These are phyloP conservation scores for Amanita subjunquillea DNA, from an alignment of 768 basidiomycete species.

Conservation along the genomic window DNA sequence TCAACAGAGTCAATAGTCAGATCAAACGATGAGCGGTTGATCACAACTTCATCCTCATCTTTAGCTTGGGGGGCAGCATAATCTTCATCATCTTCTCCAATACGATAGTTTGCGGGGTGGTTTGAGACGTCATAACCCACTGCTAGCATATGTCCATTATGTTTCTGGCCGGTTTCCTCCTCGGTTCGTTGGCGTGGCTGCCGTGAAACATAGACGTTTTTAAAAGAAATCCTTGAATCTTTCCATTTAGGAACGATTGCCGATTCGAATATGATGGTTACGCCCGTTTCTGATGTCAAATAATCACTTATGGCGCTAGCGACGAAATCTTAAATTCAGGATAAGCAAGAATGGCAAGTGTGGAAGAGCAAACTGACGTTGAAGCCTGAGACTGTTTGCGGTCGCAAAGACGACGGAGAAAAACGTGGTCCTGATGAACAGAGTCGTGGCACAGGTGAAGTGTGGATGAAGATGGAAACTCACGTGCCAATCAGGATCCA, in stretches of 20 bases:
- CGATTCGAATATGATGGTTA: slow-evolving; percentile 92
- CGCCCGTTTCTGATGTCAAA: slow-evolving; percentile 86
- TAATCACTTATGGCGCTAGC: slow-evolving; percentile 88
- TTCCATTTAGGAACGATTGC: slow-evolving; percentile 98
- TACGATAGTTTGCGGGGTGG: slow-evolving; percentile 59
- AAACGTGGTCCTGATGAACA: slow-evolving; percentile 69
- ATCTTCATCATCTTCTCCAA: slow-evolving; percentile 51
- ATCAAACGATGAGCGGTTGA: slow-evolving; percentile 86
- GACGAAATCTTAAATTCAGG: slow-evolving; percentile 50
- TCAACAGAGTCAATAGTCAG: slow-evolving; percentile 91
- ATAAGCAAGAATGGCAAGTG: not conserved
- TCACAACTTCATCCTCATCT: slow-evolving; percentile 33
- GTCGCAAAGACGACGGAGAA: slow-evolving; percentile 88
- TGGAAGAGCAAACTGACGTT: slow-evolving; percentile 41
- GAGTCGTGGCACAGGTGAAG: not conserved
- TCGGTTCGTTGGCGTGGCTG: slow-evolving; percentile 34
- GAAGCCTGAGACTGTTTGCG: slow-evolving; percentile 76
- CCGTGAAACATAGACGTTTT: slow-evolving; percentile 90
- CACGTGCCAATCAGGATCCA: slow-evolving; percentile 96
- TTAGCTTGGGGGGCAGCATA: slow-evolving; percentile 21
- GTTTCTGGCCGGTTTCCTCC: slow-evolving; percentile 10
- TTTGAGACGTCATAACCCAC: slow-evolving; percentile 69
- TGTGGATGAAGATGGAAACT: slow-evolving; percentile 18
- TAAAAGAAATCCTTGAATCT: slow-evolving; percentile 91
- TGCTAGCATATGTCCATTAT: slow-evolving; percentile 41